Conservation (phyloP, 257 asterid genomes). For the Solanum pennellii region DNA sequence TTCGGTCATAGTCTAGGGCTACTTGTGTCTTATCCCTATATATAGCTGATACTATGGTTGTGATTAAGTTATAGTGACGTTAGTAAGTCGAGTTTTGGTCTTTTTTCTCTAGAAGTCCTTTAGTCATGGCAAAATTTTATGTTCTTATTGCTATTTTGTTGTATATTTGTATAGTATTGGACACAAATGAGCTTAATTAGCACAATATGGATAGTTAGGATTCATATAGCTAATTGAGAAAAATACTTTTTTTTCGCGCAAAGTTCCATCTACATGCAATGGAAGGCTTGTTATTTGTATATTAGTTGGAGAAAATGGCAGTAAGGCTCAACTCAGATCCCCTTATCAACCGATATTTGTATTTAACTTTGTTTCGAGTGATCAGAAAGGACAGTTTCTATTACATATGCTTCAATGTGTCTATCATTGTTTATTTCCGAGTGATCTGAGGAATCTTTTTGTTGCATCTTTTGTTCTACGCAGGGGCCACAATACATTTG, state of each 20-base stretch:
- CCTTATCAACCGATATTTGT: neutral
- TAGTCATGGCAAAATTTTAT: neutral
- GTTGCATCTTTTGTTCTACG: neutral
- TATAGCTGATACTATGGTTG: neutral
- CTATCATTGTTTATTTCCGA: neutral
- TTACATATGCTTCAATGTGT: neutral
- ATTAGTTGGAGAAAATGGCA: neutral
- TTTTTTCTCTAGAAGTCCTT: neutral
- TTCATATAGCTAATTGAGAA: neutral
- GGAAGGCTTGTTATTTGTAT: neutral
- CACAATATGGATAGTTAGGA: neutral
- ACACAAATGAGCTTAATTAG: neutral
- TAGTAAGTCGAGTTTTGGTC: neutral
- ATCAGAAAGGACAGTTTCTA: neutral
- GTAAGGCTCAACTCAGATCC: neutral
- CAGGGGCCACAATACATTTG: conserved; percentile 98
- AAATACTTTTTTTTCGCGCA: neutral
- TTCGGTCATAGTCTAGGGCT: too few species aligned
- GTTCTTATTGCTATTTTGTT: neutral
- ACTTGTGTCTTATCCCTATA: too few species aligned
- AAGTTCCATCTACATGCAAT: neutral
- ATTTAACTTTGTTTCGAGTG: neutral
- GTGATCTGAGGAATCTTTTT: neutral
- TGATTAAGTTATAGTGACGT: neutral
- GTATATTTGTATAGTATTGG: neutral